Base-by-base conservation (phyloP, 495 filamentous ascomycete species). In the Jackrogersella multiformis region DNA sequence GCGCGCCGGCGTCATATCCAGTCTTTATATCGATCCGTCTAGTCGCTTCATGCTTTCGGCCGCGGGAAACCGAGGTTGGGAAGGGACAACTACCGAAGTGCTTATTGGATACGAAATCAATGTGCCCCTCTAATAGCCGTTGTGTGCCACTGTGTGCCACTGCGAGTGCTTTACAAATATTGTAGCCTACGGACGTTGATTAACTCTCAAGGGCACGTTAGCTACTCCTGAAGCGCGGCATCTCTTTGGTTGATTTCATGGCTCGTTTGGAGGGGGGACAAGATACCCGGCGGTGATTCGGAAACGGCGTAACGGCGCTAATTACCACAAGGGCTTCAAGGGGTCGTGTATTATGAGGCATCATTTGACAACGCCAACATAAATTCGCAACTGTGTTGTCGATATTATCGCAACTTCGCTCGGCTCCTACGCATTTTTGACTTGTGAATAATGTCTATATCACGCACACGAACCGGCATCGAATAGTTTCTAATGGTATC, bases 11-110 rank as follows among this genome's bases (percentile, higher is more conserved):
- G 92, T 97, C 23, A 94, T 97, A 44, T 92, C 90, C 0, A 84
- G 86, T 61, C 76, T 97, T 23, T 93, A 92, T 71, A 82, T 96
- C 48, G 95, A 99, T 75, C 90, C 92, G 24, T 92, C 92, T 0
- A 95, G 92, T 68, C 84, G 88, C 30, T 97, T 92, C 75, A 92
- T 99, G 88, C 85, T 99, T 45, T 94, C 91, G 1, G 89, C 91
- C 1, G 93, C 90, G 28, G 95, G 95, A 1, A 97, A 94, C 65
- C 80, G 95, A 52, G 95, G 95, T 2, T 98, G 96, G 96, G 96
- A 98, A 75, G 95, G 95, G n/a, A 87, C 82, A 26, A 88, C 84
- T 24, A 97, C 95, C 1, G 95, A 99, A 79, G 93, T 95, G 7
- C 76, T 97, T 26, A 84, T 99, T 39, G 95, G 95, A 46, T 99